phyloP scores from a whole-genome alignment of 768 basidiomycete species.

The Rhizopogon vesiculosus region DNA sequence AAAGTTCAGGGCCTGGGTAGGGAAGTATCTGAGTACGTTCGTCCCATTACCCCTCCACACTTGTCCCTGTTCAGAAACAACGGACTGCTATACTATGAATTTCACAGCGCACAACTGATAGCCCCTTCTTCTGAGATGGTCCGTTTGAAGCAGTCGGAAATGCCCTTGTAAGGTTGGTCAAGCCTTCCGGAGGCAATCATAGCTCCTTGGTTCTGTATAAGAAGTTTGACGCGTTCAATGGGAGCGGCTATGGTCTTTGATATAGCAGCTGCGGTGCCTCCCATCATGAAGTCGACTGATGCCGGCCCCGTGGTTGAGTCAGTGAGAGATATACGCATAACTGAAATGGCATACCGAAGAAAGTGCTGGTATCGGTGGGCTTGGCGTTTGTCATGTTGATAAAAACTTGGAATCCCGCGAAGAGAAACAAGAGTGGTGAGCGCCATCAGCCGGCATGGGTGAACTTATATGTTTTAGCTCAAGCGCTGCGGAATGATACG shows the following conservation, averaged over 20 bases:
- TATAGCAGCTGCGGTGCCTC: slow-evolving; percentile 29
- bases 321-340: neutral
- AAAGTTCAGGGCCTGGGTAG: slow-evolving; percentile 42
- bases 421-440: neutral
- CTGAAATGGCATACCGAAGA: slow-evolving; percentile 11
- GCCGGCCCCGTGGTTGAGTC: neutral
- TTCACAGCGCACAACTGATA: slow-evolving; percentile 25
- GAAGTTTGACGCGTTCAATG: slow-evolving; percentile 35
- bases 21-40: slow-evolving; percentile 42
- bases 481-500: neutral
- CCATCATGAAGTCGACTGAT: slow-evolving; percentile 34
- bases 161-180: slow-evolving; percentile 30
- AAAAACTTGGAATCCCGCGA: neutral
- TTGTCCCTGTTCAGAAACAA: slow-evolving; percentile 4
- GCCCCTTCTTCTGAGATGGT: slow-evolving; percentile 34
- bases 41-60: slow-evolving; percentile 44
- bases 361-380: slow-evolving; percentile 7
- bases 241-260: slow-evolving; percentile 36
- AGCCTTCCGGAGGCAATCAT: slow-evolving; percentile 34
- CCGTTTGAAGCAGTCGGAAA: slow-evolving; percentile 30
- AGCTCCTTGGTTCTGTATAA: slow-evolving; percentile 36
- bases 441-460: neutral
- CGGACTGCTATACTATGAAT: neutral
- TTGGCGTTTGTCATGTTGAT: neutral
- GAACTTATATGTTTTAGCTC: neutral